phyloP scores from a whole-genome alignment of 768 basidiomycete genomes.

The Boletus patriciae region DNA sequence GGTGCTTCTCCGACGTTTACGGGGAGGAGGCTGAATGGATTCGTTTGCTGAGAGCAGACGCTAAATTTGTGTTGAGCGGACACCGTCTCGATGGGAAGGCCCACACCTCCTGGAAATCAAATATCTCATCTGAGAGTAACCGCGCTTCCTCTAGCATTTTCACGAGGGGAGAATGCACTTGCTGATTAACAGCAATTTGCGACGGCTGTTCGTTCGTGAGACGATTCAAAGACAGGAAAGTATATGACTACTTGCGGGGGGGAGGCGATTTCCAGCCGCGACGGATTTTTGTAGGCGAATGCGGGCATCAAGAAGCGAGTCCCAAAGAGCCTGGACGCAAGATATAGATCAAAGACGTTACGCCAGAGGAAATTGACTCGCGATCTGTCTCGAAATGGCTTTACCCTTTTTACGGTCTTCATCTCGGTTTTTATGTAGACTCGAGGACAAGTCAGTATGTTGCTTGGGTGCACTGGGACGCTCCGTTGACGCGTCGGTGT shows the following conservation, averaged over 20 bases:
- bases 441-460: slow-evolving; percentile 48
- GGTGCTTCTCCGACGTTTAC: slow-evolving; percentile 55
- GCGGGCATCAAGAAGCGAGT: slow-evolving; percentile 83
- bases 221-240: slow-evolving; percentile 1
- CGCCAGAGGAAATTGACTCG: slow-evolving; percentile 38
- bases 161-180: slow-evolving; percentile 46
- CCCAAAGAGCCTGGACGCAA: slow-evolving; percentile 69
- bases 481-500: slow-evolving; percentile 18
- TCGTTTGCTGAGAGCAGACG: slow-evolving; percentile 49
- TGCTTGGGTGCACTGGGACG: background rate
- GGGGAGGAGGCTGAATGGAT: slow-evolving; percentile 46
- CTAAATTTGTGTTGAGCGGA: slow-evolving; percentile 36
- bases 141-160: slow-evolving; percentile 61
- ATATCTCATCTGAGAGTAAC: slow-evolving; percentile 64
- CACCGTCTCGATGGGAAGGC: slow-evolving; percentile 3
- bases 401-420: slow-evolving; percentile 79
- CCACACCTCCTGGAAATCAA: slow-evolving; percentile 65
- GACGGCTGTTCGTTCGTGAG: slow-evolving; percentile 33
- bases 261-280: slow-evolving; percentile 62
- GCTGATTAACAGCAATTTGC: slow-evolving; percentile 29
- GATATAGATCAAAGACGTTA: slow-evolving; percentile 4
- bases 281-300: slow-evolving; percentile 88
- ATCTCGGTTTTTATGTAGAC: slow-evolving; percentile 58
- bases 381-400: slow-evolving; percentile 82
- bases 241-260: slow-evolving; percentile 46